Conservation (phyloP, 2,329 filamentous ascomycete genomes). For the Tolypocladium cylindrosporum region DNA sequence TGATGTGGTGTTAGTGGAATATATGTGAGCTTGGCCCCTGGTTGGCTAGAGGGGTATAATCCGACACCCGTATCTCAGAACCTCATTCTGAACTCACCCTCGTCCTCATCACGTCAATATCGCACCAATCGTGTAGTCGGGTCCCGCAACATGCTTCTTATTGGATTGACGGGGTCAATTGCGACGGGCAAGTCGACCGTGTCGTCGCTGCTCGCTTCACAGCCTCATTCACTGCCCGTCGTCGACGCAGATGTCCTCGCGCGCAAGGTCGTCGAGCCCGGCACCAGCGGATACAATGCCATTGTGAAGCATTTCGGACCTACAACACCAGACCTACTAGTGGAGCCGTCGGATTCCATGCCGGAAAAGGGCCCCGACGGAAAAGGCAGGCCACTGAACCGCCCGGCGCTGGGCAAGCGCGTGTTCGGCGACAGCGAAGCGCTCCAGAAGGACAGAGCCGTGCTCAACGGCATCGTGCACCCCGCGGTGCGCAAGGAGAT, state of each 20-base stretch:
- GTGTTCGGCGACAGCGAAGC: constrained; percentile 77
- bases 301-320: constrained; percentile 76
- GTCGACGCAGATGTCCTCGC: constrained; percentile 92
- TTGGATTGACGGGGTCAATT: constrained; percentile 93
- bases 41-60: neutral
- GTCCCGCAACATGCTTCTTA: constrained; percentile 52
- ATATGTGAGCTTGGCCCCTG: neutral
- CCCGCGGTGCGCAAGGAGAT: constrained; percentile 80
- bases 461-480: constrained; percentile 85
- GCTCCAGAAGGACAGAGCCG: constrained; percentile 58
- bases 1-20: neutral
- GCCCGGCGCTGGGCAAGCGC: constrained; percentile 71
- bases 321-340: constrained; percentile 76
- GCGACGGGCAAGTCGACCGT: constrained; percentile 98
- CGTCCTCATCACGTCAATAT: neutral
- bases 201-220: constrained; percentile 66
- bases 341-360: constrained; percentile 43
- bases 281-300: constrained; percentile 70
- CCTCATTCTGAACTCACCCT: neutral
- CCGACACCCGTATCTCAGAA: neutral
- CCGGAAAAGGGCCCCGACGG: constrained; percentile 45
- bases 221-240: constrained; percentile 79
- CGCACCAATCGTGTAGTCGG: neutral
- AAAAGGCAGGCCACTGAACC: constrained; percentile 68
- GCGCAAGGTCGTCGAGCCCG: constrained; percentile 88